Percentiles rank a stretch among this genome's conserved stretches.
Evolutionary conservation across 2,329 filamentous ascomycete species (phyloP).

Genomic region (Ciborinia camelliae): DNA sequence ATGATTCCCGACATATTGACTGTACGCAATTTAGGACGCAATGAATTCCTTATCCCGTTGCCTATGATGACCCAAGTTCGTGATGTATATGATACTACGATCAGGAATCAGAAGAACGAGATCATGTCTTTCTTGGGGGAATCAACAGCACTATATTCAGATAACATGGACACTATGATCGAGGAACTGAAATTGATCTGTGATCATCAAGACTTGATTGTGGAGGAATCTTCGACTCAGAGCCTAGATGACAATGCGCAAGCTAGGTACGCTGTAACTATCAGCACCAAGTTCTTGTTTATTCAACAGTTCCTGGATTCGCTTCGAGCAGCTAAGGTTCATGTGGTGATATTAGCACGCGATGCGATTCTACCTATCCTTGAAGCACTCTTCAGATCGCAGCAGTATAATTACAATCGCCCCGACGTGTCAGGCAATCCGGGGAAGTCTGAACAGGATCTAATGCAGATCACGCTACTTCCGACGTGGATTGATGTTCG

Average conservation of each 20-base stretch:
- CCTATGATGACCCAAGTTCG: conserved; percentile 54
- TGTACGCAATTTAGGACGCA: conserved; percentile 30
- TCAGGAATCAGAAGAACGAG: conserved; percentile 44
- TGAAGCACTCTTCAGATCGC: conserved; percentile 46
- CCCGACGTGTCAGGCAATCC: conserved; percentile 32
- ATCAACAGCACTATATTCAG: neutral
- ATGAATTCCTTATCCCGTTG: conserved; percentile 53
- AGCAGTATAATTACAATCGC: conserved; percentile 39
- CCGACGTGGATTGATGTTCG: conserved; percentile 25
- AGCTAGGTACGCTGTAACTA: conserved; percentile 51
- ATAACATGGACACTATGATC: conserved; percentile 50
- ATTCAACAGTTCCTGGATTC: conserved; percentile 52
- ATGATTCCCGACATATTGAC: conserved; percentile 2
- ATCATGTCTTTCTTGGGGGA: conserved; percentile 50
- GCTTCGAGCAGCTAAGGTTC: conserved; percentile 44
- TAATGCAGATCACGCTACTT: conserved; percentile 30
- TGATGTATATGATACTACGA: conserved; percentile 49
- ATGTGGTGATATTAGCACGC: conserved; percentile 53
- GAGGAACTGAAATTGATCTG: conserved; percentile 51
- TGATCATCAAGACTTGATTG: conserved; percentile 54
- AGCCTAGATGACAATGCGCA: conserved; percentile 43
- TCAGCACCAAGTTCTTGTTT: conserved; percentile 60
- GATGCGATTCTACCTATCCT: conserved; percentile 51
- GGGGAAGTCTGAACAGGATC: conserved; percentile 24
- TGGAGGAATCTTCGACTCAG: conserved; percentile 42